A percentile compares a stretch with the other conserved stretches of the same genome.
Evolutionary conservation across 306 rosid genomes (phyloP).

Genomic region (Cicer yamashitae): DNA sequence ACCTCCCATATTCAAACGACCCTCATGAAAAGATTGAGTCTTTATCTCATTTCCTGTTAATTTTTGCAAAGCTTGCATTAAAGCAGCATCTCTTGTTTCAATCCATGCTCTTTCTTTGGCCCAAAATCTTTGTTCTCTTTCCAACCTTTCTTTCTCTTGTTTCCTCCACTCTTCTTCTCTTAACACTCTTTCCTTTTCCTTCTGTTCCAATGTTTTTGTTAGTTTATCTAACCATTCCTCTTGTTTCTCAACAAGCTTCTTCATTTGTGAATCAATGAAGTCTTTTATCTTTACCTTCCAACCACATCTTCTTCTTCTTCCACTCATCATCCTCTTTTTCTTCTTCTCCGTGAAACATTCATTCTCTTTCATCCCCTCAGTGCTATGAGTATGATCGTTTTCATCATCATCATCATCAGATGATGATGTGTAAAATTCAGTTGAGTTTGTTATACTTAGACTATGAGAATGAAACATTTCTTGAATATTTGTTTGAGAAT

Average conservation of each 20-base stretch:
- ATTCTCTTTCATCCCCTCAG: constrained; percentile 45
- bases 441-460: constrained; percentile 81
- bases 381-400: constrained; percentile 46
- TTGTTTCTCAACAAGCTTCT: constrained; percentile 87
- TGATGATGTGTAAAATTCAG: constrained; percentile 76
- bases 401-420: constrained; percentile 49
- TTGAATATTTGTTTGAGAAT: constrained; percentile 27
- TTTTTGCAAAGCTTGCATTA: constrained; percentile 86
- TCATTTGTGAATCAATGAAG: constrained; percentile 86
- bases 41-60: constrained; percentile 57
- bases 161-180: constrained; percentile 90
- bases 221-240: constrained; percentile 92
- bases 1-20: too few relatives aligned
- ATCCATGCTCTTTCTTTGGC: constrained; percentile 96
- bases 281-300: constrained; percentile 89
- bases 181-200: constrained; percentile 76
- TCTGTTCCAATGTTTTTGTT: constrained; percentile 75
- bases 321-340: constrained; percentile 50
- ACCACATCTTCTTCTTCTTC: constrained; percentile 43
- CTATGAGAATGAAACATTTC: constrained; percentile 60
- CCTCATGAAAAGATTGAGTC: constrained; percentile 47
- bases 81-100: constrained; percentile 85
- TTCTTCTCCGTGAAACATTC: constrained; percentile 57
- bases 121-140: constrained; percentile 84
- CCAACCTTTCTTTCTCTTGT: constrained; percentile 72